Conservation (phyloP, 129 eudicot species). For the Chrysanthemum makinoi region DNA sequence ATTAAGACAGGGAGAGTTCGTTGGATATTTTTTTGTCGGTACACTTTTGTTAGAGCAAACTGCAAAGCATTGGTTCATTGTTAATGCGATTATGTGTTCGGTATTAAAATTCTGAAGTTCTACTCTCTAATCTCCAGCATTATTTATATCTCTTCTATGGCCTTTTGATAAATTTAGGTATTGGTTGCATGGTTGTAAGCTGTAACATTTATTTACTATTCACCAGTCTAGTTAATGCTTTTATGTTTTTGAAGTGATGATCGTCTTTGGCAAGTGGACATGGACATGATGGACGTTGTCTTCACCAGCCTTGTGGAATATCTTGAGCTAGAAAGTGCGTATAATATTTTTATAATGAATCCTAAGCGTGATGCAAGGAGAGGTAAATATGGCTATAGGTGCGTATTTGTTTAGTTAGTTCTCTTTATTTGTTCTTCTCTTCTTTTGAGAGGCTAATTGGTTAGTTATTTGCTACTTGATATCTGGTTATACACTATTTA, state of each 20-base stretch:
- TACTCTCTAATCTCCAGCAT: too few relatives aligned
- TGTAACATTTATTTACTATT: slow-evolving; percentile 5
- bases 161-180: slow-evolving; percentile 15
- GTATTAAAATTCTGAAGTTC: too few relatives aligned
- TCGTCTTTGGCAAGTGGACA: slow-evolving; percentile 94
- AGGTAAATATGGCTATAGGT: slow-evolving; percentile 89
- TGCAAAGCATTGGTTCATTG: too few relatives aligned
- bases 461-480: slow-evolving; percentile 13
- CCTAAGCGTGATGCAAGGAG: slow-evolving; percentile 69
- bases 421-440: slow-evolving; percentile 4
- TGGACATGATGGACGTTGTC: slow-evolving; percentile 81
- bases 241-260: slow-evolving; percentile 52
- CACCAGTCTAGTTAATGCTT: slow-evolving; percentile 3
- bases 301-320: slow-evolving; percentile 84
- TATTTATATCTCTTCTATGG: neutral
- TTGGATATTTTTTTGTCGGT: neutral
- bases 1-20: neutral
- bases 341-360: slow-evolving; percentile 81
- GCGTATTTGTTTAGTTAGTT: slow-evolving; percentile 21
- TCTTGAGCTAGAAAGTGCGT: slow-evolving; percentile 74
- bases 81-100: too few relatives aligned
- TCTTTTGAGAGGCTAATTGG: slow-evolving; percentile 8
- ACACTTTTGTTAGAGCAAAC: too few relatives aligned
- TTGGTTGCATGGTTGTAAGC: slow-evolving; percentile 16
- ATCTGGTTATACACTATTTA: neutral